These are phyloP conservation scores for Rosellinia necatrix DNA, from an alignment of 2,329 filamentous ascomycete species.

Conservation along the genomic window DNA sequence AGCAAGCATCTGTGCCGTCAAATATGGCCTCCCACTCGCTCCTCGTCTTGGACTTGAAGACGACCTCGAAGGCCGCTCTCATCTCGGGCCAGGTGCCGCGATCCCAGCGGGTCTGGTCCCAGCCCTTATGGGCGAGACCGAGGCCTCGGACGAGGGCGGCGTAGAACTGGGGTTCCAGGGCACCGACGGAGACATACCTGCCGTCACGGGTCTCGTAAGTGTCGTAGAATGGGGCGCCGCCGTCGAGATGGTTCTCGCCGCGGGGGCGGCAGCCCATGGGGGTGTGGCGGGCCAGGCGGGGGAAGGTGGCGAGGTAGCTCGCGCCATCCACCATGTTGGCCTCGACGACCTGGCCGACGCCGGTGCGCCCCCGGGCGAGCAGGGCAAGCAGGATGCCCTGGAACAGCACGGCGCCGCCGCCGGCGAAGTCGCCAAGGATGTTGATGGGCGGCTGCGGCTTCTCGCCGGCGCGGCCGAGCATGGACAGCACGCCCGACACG, in stretches of 20 bases:
- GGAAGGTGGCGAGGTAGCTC: slow-evolving; percentile 78
- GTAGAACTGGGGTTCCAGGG: slow-evolving; percentile 88
- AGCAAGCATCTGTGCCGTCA: slow-evolving; percentile 89
- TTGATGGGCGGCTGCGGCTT: slow-evolving; percentile 82
- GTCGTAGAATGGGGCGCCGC: slow-evolving; percentile 86
- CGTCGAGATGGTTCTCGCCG: slow-evolving; percentile 80
- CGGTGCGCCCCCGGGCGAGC: slow-evolving; percentile 64
- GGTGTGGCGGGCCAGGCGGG: slow-evolving; percentile 68
- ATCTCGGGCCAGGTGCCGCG: slow-evolving; percentile 70
- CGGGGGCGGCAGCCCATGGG: slow-evolving; percentile 66
- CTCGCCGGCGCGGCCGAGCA: slow-evolving; percentile 73
- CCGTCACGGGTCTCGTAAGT: slow-evolving; percentile 85
- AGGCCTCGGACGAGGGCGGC: slow-evolving; percentile 68
- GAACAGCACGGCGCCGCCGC: slow-evolving; percentile 81
- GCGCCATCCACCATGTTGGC: slow-evolving; percentile 96
- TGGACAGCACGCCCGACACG: slow-evolving; percentile 76
- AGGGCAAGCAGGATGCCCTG: slow-evolving; percentile 83
- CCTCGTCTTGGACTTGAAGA: slow-evolving; percentile 73
- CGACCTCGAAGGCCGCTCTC: slow-evolving; percentile 59
- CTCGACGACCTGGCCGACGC: slow-evolving; percentile 85
- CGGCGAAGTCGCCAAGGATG: slow-evolving; percentile 87
- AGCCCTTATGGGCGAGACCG: slow-evolving; percentile 56
- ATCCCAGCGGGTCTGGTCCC: slow-evolving; percentile 62
- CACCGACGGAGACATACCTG: slow-evolving; percentile 84
- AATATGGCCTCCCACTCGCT: slow-evolving; percentile 84